Base-by-base conservation (phyloP, 2,329 filamentous ascomycete genomes). In the Delphinella strobiligena region DNA sequence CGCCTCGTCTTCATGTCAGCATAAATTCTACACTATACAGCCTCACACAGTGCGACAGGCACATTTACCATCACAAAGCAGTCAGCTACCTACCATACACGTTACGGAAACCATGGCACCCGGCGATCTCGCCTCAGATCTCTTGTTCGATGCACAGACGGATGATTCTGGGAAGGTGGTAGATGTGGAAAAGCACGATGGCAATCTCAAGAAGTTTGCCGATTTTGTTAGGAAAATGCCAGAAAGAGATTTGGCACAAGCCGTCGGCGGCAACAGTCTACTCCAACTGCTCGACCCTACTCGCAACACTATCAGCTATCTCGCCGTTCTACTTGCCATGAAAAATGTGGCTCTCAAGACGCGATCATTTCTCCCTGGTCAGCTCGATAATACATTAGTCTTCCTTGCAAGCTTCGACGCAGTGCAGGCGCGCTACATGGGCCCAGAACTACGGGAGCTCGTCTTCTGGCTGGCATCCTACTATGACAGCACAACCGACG, bases 301-400 rank as follows among this genome's bases (percentile, higher is more conserved):
- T 5, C 55, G 65, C 30, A 74, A 81, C 53, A 71, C 72, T 14
- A 64, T 80, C 45, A 63, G 72, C 7, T 81, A 78, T 55, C 59
- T 76, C 36, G 68, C 65, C 45, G 61, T 72, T 34, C 62, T 82
- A 29, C 55, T 64, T 34, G 61, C 65, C 3, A 47, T 54, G 31
- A 44, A 47, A 11, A 38, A 47, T 22, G 43, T 36, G n/a, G 45
- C 43, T 3, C 32, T 30, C 3, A 49, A 52, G 19, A 44, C 16
- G 47, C 49, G 39, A 60, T 27, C 46, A 56, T 41, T 62, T 4
- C 54, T 62, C 5, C 59, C 63, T 5, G 51, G 60, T 30, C 50
- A 71, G 5, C 50, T 75, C 41, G 71, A 59, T 55, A 29, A 68
- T 64, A 47, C 61, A 66, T 31, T 58, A 64, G 34, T 59, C 12